Base-by-base conservation (phyloP, 768 basidiomycete species). In the Royoungia palumana region DNA sequence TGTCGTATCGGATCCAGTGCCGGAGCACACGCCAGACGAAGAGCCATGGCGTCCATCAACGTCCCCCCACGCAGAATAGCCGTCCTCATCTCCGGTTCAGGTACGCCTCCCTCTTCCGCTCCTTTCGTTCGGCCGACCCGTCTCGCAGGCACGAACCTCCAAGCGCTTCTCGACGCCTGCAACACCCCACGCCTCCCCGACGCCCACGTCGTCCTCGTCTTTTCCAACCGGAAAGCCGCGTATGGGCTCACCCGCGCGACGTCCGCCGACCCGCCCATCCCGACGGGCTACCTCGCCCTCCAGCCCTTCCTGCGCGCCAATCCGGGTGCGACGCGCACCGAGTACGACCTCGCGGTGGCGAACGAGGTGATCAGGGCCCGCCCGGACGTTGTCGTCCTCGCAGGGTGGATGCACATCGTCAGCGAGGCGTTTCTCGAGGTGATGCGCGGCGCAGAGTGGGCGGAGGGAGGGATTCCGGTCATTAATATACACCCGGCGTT, bases 381-480 rank as follows among this genome's bases (percentile, higher is more conserved):
- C 27, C 95, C 95, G 0, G 90, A 97, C 67, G 65, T 95, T 21
- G 80, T 98, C 41, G 89, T 98, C 7, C 76, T 98, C n/a, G 96
- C 95, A 0, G 96, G 96, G 0, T 99, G 93, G 91, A 97, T 99
- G 95, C 94, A 98, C 61, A 90, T 98, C 59, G 77, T 97, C 50
- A 83, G 85, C 49, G 85, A 89, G 44, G 72, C 71, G 0, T 97
- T 97, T 67, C 68, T 98, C 50, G 80, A 89, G 17, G 74, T 82
- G 27, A 64, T 90, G 62, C 50, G 56, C 2, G 52, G 43, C 72
- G 76, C 41, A 3, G 59, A 47, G 46, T 5, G 64, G 14, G 49
- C 54, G 21, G 47, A 46, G n/a, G 50, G 50, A 17, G 62, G 53
- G 30, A 79, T 95, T 3, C 85, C 91, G 0, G 89, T 96, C 53